phyloP scores from a whole-genome alignment of 2,329 filamentous ascomycete genomes.

The Orbilia ellipsospora region DNA sequence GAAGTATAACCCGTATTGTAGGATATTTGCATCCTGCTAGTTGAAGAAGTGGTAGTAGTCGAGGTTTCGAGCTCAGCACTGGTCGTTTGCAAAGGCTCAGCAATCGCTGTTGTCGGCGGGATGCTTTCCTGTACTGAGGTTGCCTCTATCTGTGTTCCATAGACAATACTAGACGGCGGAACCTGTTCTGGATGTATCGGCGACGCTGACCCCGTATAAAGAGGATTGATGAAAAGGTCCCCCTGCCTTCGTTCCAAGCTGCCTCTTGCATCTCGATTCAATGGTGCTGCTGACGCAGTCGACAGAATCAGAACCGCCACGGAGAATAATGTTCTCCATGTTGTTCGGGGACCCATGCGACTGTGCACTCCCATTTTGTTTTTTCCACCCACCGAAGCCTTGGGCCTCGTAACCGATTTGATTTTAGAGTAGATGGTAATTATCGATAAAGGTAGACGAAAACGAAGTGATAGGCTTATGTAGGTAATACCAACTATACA shows the following conservation, averaged over 20 bases:
- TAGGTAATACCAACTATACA: no score
- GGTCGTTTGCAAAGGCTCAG: neutral
- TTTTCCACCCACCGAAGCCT: no score
- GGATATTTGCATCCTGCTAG: neutral
- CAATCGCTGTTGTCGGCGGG: neutral
- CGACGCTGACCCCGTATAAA: no score
- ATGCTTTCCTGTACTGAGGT: neutral
- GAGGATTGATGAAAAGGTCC: no score
- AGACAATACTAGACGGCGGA: constrained; percentile 21
- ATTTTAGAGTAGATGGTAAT: no score
- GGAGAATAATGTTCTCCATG: constrained; percentile 16
- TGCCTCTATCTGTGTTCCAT: constrained; percentile 33
- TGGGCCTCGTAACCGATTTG: no score
- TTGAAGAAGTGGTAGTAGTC: neutral
- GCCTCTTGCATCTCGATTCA: constrained; percentile 10
- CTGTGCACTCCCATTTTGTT: no score
- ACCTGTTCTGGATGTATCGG: no score
- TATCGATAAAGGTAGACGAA: no score
- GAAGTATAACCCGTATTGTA: neutral
- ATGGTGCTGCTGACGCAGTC: constrained; percentile 28
- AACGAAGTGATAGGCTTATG: no score
- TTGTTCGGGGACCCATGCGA: neutral
- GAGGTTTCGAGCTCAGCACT: neutral
- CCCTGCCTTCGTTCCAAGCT: constrained; percentile 4
- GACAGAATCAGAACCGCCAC: constrained; percentile 9